phyloP scores from a whole-genome alignment of 176 grass and related monocot genomes.

The Juncus effusus region DNA sequence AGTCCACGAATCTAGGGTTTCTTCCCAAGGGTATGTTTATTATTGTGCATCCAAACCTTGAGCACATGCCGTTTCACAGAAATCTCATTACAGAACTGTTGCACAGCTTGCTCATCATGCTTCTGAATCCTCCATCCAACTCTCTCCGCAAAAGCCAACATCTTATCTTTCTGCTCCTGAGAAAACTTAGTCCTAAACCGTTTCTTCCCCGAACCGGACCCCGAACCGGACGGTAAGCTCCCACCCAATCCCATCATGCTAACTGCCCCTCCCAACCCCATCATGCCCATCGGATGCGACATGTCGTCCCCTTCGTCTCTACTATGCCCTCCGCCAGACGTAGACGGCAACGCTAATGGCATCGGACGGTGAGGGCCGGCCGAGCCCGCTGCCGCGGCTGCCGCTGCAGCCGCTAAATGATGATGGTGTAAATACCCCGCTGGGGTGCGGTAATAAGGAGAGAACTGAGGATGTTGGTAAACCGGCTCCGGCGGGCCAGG shows the following conservation, averaged over 20 bases:
- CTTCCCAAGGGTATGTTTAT: constrained; percentile 82
- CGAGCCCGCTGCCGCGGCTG: constrained; percentile 16
- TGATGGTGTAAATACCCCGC: constrained; percentile 64
- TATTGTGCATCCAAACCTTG: constrained; percentile 98
- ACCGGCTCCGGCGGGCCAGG: not conserved
- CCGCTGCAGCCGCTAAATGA: constrained; percentile 41
- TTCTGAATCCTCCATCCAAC: constrained; percentile 94
- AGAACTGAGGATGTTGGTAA: constrained; percentile 60
- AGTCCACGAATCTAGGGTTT: constrained; percentile 41
- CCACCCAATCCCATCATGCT: constrained; percentile 45
- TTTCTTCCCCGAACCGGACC: constrained; percentile 60
- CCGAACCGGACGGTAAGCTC: constrained; percentile 34
- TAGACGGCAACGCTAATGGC: constrained; percentile 60
- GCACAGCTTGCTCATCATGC: constrained; percentile 89
- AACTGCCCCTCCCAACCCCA: constrained; percentile 29
- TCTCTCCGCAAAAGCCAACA: constrained; percentile 78
- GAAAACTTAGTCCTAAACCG: constrained; percentile 86
- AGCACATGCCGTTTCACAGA: constrained; percentile 75
- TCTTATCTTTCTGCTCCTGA: constrained; percentile 92
- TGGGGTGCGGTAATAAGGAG: constrained; percentile 71
- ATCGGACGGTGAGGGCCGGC: constrained; percentile 28
- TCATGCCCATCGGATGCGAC: constrained; percentile 30
- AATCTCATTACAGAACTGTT: constrained; percentile 86
- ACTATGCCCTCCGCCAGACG: constrained; percentile 41
- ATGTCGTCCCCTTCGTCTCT: constrained; percentile 59